phyloP scores from a whole-genome alignment of 768 basidiomycete species.

The Rhodotorula babjevae region DNA sequence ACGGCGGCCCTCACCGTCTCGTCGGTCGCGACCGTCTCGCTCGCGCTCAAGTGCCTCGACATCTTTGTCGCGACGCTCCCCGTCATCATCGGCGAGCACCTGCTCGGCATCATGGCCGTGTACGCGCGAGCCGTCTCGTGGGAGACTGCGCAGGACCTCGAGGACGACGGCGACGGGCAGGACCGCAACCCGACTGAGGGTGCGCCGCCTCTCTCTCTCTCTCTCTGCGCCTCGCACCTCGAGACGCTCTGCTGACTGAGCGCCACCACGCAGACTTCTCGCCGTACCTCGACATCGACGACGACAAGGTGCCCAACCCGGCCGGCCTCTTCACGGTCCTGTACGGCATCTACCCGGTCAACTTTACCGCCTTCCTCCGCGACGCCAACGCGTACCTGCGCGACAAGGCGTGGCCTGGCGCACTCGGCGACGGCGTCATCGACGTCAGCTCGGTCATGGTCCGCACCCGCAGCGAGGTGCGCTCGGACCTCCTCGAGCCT shows the following conservation, averaged over 20 bases:
- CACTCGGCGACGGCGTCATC: slow-evolving; percentile 60
- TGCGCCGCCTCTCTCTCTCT: background rate
- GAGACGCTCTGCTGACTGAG: too few relatives aligned
- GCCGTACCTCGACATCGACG: slow-evolving; percentile 5
- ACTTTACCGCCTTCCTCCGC: slow-evolving; percentile 72
- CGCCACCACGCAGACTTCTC: background rate
- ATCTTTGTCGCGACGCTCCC: slow-evolving; percentile 37
- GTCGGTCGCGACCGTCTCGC: slow-evolving; percentile 38
- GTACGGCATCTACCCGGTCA: slow-evolving; percentile 88
- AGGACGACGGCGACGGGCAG: background rate
- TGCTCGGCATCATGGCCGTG: slow-evolving; percentile 42
- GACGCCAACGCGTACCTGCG: slow-evolving; percentile 63
- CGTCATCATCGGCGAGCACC: slow-evolving; percentile 31
- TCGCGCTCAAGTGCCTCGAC: slow-evolving; percentile 39
- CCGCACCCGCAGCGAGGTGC: slow-evolving; percentile 66
- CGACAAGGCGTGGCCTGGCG: slow-evolving; percentile 54
- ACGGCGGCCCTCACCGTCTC: slow-evolving; percentile 41
- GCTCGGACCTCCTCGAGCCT: slow-evolving; percentile 27
- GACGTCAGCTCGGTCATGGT: slow-evolving; percentile 66
- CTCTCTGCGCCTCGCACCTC: too few relatives aligned
- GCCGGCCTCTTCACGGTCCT: slow-evolving; percentile 68
- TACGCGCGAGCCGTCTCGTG: slow-evolving; percentile 45
- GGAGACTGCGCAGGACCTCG: slow-evolving; percentile 32
- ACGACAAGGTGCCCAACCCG: slow-evolving; percentile 53
- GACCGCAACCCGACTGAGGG: background rate